Conservation (phyloP, 2,329 filamentous ascomycete genomes). For the Beauveria varroae region DNA sequence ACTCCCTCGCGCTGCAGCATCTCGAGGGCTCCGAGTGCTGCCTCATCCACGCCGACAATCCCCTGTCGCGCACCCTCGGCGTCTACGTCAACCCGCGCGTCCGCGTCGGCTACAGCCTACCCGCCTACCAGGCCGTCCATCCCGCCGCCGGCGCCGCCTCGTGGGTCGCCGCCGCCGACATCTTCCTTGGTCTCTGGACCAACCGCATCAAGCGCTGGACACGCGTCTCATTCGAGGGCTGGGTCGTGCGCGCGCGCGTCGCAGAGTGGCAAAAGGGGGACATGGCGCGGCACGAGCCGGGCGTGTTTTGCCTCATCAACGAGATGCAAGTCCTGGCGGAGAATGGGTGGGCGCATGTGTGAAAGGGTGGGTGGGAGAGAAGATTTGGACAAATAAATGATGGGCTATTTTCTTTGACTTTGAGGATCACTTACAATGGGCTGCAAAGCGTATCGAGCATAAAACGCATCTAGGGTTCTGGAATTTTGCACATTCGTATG, state of each 20-base stretch:
- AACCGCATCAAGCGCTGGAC: conserved; percentile 46
- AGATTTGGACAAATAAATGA: not conserved
- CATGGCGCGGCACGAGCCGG: conserved; percentile 33
- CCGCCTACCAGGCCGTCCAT: conserved; percentile 45
- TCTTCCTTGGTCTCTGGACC: conserved; percentile 49
- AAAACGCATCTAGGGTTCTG: too few species aligned
- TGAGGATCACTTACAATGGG: too few species aligned
- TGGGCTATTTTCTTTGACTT: not conserved
- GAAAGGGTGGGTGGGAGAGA: not conserved
- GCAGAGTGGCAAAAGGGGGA: conserved; percentile 30
- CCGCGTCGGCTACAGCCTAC: conserved; percentile 54
- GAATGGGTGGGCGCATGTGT: conserved; percentile 54
- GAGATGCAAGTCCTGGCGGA: conserved; percentile 53
- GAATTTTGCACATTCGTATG: too few species aligned
- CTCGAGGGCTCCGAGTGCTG: conserved; percentile 76
- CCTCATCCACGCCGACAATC: conserved; percentile 67
- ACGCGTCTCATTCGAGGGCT: conserved; percentile 20
- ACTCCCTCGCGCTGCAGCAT: conserved; percentile 53
- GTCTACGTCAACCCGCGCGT: conserved; percentile 65
- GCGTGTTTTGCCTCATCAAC: conserved; percentile 47
- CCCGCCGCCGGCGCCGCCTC: conserved; percentile 20
- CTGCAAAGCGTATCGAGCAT: too few species aligned
- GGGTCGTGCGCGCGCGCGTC: conserved; percentile 31
- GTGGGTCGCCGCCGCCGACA: conserved; percentile 42
- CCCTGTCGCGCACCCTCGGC: conserved; percentile 41